These are phyloP conservation scores for Pinus taeda DNA, from an alignment of 75 land plant genomes.

Conservation along the genomic window DNA sequence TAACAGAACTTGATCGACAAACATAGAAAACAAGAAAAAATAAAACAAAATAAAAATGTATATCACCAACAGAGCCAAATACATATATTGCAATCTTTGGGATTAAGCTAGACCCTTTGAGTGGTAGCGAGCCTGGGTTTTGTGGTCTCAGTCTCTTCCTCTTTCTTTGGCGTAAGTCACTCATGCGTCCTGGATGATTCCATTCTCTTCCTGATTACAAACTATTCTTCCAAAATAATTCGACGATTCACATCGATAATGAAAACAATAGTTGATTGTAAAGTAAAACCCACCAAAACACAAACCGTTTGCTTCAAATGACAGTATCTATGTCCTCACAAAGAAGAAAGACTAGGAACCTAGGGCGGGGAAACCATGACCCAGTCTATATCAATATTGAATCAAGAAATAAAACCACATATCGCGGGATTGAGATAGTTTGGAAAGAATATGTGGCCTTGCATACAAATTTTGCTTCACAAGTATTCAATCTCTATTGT, in stretches of 20 bases:
- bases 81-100: conserved; percentile 12
- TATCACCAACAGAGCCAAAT: neutral
- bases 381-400: neutral
- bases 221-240: no score
- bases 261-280: no score
- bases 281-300: neutral
- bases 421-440: neutral
- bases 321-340: neutral
- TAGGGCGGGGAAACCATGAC: neutral
- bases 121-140: neutral
- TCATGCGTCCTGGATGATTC: neutral
- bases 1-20: no score
- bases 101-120: conserved; percentile 6
- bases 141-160: neutral
- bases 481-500: no score
- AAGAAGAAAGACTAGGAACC: neutral
- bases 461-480: no score
- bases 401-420: neutral
- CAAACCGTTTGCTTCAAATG: neutral
- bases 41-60: no score
- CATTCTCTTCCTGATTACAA: neutral
- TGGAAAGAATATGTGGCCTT: no score
- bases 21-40: no score
- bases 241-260: no score
- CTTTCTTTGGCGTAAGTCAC: neutral